Conservation (phyloP, 768 basidiomycete genomes). For the Gymnopilus dilepis region DNA sequence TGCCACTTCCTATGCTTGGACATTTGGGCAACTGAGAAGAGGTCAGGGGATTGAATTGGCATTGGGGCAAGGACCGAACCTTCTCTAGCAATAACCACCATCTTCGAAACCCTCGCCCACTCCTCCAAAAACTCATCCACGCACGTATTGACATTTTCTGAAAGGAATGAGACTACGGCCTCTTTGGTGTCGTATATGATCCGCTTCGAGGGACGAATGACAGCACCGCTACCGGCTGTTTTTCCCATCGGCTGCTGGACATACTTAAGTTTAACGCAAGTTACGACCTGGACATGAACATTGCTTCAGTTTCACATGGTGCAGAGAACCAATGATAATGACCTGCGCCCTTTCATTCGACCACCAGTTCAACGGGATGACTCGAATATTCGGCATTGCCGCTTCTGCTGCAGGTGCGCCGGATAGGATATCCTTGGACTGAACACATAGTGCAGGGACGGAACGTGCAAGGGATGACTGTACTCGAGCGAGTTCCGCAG, state of each 20-base stretch:
- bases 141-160: slow-evolving; percentile 85
- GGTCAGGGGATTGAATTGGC: neutral
- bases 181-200: slow-evolving; percentile 91
- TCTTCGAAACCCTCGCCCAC: slow-evolving; percentile 92
- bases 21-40: slow-evolving; percentile 75
- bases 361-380: slow-evolving; percentile 94
- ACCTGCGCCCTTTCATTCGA: slow-evolving; percentile 74
- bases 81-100: slow-evolving; percentile 92
- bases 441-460: slow-evolving; percentile 84
- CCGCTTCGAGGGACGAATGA: slow-evolving; percentile 84
- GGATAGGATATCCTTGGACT: slow-evolving; percentile 79
- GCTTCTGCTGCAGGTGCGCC: slow-evolving; percentile 89
- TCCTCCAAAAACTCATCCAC: slow-evolving; percentile 91
- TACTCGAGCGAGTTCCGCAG: slow-evolving; percentile 55
- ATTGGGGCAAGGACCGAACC: slow-evolving; percentile 45
- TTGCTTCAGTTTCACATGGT: slow-evolving; percentile 6
- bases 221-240: slow-evolving; percentile 58
- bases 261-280: slow-evolving; percentile 89
- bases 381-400: slow-evolving; percentile 90
- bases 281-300: slow-evolving; percentile 63
- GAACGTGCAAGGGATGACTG: slow-evolving; percentile 79
- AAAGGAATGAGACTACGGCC: slow-evolving; percentile 88
- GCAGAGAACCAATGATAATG: slow-evolving; percentile 20
- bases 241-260: slow-evolving; percentile 87
- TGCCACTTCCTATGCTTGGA: slow-evolving; percentile 71